Percentiles rank a stretch among this genome's conserved stretches.
Evolutionary conservation across 2,329 filamentous ascomycete genomes (phyloP).

Genomic region (Fusarium lyarnte): DNA sequence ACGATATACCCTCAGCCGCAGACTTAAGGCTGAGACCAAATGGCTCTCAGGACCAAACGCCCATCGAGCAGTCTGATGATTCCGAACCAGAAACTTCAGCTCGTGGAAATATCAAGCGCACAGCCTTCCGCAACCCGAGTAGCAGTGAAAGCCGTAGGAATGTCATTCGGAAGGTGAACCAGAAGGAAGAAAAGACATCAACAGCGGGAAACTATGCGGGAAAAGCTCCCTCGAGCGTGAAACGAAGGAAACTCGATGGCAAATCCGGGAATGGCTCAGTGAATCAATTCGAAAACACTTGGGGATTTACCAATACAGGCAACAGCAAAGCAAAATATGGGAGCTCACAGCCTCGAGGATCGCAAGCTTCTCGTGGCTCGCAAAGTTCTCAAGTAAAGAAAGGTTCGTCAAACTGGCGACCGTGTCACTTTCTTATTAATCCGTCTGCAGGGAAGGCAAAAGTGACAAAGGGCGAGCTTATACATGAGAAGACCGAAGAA

Average conservation of each 20-base stretch:
- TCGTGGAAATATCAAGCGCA: conserved; percentile 48
- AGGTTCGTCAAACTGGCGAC: conserved; percentile 19
- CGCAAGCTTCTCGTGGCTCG: conserved; percentile 29
- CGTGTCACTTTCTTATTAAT: not conserved
- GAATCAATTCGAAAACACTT: conserved; percentile 35
- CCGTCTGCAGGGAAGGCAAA: not conserved
- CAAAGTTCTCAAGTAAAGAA: conserved; percentile 37
- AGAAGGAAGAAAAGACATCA: not conserved
- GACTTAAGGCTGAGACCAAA: not conserved
- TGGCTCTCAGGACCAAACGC: not conserved
- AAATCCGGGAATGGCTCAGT: conserved; percentile 24
- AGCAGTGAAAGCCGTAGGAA: conserved; percentile 2
- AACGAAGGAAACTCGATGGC: conserved; percentile 24
- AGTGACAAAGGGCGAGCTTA: not conserved
- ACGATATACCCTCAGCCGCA: not conserved
- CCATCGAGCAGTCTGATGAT: conserved; percentile 24
- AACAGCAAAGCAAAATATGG: conserved; percentile 40
- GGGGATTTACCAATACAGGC: conserved; percentile 37
- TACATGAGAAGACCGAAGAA: not conserved
- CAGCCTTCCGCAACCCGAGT: conserved; percentile 42
- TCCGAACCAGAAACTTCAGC: conserved; percentile 42
- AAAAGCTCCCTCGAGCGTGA: conserved; percentile 10
- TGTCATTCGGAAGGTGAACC: not conserved
- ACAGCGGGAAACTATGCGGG: not conserved
- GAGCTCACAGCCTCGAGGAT: conserved; percentile 38